These are phyloP conservation scores for Trichoderma sp. DNA, from an alignment of 2,329 filamentous ascomycete species.

Conservation along the genomic window DNA sequence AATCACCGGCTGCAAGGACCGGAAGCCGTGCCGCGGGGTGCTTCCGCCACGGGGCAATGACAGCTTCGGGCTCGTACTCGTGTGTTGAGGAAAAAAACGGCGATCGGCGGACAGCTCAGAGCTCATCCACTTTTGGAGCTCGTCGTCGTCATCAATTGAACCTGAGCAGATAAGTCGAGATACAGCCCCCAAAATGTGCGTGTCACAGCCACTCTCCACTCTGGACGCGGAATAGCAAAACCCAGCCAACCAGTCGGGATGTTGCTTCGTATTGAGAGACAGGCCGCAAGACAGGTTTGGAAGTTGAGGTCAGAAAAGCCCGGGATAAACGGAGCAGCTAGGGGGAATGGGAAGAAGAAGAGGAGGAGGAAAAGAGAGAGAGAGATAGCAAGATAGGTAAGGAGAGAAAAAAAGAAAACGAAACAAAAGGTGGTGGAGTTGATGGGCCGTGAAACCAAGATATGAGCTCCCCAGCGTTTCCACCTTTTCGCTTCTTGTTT, in stretches of 20 bases:
- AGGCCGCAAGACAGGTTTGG: background rate
- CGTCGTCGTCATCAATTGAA: conserved; percentile 10
- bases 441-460: conserved; percentile 10
- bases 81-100: background rate
- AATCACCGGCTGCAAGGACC: background rate
- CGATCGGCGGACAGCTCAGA: conserved; percentile 10
- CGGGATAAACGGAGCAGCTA: background rate
- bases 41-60: conserved; percentile 5
- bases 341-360: background rate
- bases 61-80: background rate
- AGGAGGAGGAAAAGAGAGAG: background rate
- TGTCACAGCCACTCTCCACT: conserved; percentile 14
- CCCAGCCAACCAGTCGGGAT: background rate
- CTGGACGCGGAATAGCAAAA: background rate
- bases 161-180: conserved; percentile 1
- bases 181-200: background rate
- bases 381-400: background rate
- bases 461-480: conserved; percentile 8
- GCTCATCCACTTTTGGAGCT: conserved; percentile 14
- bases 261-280: background rate
- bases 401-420: background rate
- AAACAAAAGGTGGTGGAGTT: background rate
- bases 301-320: background rate
- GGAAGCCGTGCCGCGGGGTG: conserved; percentile 7
- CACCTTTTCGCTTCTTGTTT: conserved; percentile 8